These are phyloP conservation scores for Sugiyamaella paludigena DNA, from an alignment of 1,139 yeast species.

Conservation along the genomic window DNA sequence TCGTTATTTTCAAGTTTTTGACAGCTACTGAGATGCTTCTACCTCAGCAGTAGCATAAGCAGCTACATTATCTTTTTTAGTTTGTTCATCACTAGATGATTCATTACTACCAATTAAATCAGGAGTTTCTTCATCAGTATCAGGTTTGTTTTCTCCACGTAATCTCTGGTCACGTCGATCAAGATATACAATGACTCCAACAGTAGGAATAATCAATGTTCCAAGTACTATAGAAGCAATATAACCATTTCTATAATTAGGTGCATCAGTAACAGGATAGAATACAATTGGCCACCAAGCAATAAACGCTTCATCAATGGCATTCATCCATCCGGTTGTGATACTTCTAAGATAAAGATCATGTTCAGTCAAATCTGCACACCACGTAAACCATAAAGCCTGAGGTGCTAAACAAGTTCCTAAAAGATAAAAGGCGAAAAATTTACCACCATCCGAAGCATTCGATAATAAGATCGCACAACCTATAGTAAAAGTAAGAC, in stretches of 20 bases:
- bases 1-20: too few relatives aligned
- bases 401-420: constrained; percentile 23
- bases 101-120: background rate
- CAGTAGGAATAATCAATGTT: constrained; percentile 21
- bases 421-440: constrained; percentile 20
- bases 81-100: background rate
- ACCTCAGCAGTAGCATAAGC: too few relatives aligned
- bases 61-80: background rate
- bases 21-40: too few relatives aligned
- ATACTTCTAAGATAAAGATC: constrained; percentile 21
- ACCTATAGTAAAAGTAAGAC: constrained; percentile 19
- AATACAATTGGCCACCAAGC: constrained; percentile 25
- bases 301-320: constrained; percentile 22
- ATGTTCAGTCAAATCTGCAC: constrained; percentile 21
- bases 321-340: constrained; percentile 24
- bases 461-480: constrained; percentile 18
- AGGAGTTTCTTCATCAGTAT: constrained; percentile 5
- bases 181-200: constrained; percentile 19
- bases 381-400: constrained; percentile 25
- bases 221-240: constrained; percentile 19
- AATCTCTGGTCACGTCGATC: constrained; percentile 16
- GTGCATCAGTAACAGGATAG: constrained; percentile 24
- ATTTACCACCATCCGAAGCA: constrained; percentile 18
- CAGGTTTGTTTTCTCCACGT: background rate
- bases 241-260: constrained; percentile 18